Evolutionary conservation across 2,329 filamentous ascomycete genomes (phyloP).

Genomic region (Cladosporium sp.): DNA sequence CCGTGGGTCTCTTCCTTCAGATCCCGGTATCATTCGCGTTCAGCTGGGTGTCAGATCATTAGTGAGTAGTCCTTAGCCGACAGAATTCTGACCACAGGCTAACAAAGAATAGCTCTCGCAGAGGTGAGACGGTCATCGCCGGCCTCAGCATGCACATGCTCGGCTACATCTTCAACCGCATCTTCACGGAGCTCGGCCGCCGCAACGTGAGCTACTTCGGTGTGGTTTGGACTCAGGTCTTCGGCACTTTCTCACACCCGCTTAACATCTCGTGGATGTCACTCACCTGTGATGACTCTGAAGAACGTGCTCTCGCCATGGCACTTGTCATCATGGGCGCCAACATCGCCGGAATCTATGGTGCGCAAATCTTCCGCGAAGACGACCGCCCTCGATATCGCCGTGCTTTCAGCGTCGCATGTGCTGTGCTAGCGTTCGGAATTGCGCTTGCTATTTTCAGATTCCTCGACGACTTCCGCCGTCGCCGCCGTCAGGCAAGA

Average conservation of each 20-base stretch:
- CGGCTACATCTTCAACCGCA: conserved; percentile 53
- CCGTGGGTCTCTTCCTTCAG: conserved; percentile 32
- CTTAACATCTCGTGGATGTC: conserved; percentile 60
- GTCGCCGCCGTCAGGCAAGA: conserved; percentile 10
- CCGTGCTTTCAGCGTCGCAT: conserved; percentile 47
- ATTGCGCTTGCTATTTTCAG: conserved; percentile 39
- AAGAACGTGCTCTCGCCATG: conserved; percentile 58
- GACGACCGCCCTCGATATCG: conserved; percentile 52
- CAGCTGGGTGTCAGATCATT: conserved; percentile 51
- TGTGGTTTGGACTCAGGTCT: conserved; percentile 53
- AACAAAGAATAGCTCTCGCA: conserved; percentile 36
- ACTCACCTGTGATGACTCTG: conserved; percentile 52
- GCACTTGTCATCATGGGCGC: conserved; percentile 60
- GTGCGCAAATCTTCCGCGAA: conserved; percentile 55
- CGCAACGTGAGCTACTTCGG: conserved; percentile 50
- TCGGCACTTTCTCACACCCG: conserved; percentile 53
- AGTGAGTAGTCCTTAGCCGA: conserved; percentile 33
- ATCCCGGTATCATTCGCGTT: conserved; percentile 51
- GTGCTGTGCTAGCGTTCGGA: conserved; percentile 43
- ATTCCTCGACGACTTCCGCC: conserved; percentile 41
- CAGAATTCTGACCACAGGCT: background rate
- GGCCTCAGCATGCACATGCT: conserved; percentile 47
- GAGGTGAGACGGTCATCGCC: conserved; percentile 51
- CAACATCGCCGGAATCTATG: conserved; percentile 59
- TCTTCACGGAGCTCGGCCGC: conserved; percentile 44